Conservation (phyloP, 2,329 filamentous ascomycete species). For the Verticillium klebahnii region DNA sequence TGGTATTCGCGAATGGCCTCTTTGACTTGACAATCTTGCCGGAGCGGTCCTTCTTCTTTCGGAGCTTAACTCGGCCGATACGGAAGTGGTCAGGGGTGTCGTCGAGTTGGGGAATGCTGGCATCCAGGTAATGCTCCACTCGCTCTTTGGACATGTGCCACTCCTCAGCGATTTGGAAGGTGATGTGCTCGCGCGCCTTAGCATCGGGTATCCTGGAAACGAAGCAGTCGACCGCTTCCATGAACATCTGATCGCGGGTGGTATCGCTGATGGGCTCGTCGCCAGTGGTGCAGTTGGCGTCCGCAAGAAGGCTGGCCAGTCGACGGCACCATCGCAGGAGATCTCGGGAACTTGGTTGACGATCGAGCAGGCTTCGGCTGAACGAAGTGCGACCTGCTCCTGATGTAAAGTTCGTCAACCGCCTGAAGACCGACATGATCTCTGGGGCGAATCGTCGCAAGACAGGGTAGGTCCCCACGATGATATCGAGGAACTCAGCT, state of each 20-base stretch:
- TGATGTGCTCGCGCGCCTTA: constrained; percentile 54
- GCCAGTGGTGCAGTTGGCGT: constrained; percentile 56
- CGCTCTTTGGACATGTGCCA: constrained; percentile 82
- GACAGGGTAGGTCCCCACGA: constrained; percentile 64
- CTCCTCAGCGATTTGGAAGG: constrained; percentile 73
- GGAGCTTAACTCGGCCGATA: constrained; percentile 63
- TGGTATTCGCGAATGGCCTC: constrained; percentile 81
- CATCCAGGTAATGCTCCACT: constrained; percentile 69
- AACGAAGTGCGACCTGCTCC: constrained; percentile 23
- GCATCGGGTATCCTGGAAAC: constrained; percentile 71
- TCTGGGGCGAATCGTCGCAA: constrained; percentile 58
- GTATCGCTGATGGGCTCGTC: constrained; percentile 69
- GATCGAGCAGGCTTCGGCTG: constrained; percentile 39
- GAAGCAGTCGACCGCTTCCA: constrained; percentile 92
- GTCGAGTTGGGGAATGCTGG: constrained; percentile 67
- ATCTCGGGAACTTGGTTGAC: constrained; percentile 67
- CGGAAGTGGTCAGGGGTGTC: constrained; percentile 53
- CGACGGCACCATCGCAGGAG: constrained; percentile 88
- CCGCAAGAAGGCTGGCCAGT: constrained; percentile 61
- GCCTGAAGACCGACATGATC: constrained; percentile 55
- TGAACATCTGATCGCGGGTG: constrained; percentile 77
- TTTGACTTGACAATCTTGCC: constrained; percentile 46
- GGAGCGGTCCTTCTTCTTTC: constrained; percentile 48
- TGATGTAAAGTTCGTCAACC: constrained; percentile 39
- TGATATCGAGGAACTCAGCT: constrained; percentile 69